Conservation (phyloP, 2,329 filamentous ascomycete genomes). For the Colletotrichum filicis region DNA sequence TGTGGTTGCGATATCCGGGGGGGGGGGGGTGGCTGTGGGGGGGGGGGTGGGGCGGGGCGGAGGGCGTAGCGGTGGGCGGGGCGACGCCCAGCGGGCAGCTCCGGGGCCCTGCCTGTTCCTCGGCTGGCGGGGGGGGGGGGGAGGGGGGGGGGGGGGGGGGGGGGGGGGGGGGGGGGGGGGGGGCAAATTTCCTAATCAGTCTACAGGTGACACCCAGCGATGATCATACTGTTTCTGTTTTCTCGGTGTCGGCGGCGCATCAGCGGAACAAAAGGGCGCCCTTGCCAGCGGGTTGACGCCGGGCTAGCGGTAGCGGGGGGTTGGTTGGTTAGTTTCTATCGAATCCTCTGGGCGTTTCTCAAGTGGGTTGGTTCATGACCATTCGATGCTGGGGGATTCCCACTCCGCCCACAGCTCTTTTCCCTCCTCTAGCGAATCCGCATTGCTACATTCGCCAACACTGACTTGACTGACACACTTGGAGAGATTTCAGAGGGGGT, state of each 20-base stretch:
- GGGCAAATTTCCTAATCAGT: background rate
- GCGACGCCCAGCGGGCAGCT: no score
- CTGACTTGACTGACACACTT: background rate
- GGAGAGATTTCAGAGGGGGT: background rate
- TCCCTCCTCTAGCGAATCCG: constrained; percentile 1
- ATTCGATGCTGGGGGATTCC: background rate
- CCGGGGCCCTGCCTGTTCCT: no score
- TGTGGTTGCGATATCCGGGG: constrained; percentile 25
- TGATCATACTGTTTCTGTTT: constrained; percentile 7
- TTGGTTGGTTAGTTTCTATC: background rate
- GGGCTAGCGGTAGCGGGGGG: background rate
- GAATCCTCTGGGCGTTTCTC: constrained; percentile 2
- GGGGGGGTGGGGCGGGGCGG: no score
- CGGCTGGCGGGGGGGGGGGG: no score
- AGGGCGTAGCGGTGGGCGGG: no score
- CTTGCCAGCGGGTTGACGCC: background rate
- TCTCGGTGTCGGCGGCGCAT: background rate
- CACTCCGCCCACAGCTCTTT: constrained; percentile 20
- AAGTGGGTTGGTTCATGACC: constrained; percentile 19
- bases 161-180: no score
- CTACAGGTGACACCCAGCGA: background rate
- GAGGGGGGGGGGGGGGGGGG: background rate
- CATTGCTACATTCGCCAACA: constrained; percentile 6
- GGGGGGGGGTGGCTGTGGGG: no score
- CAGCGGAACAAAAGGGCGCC: background rate